Conservation (phyloP, 148 eudicot genomes). For the Heliamphora exappendiculata region DNA sequence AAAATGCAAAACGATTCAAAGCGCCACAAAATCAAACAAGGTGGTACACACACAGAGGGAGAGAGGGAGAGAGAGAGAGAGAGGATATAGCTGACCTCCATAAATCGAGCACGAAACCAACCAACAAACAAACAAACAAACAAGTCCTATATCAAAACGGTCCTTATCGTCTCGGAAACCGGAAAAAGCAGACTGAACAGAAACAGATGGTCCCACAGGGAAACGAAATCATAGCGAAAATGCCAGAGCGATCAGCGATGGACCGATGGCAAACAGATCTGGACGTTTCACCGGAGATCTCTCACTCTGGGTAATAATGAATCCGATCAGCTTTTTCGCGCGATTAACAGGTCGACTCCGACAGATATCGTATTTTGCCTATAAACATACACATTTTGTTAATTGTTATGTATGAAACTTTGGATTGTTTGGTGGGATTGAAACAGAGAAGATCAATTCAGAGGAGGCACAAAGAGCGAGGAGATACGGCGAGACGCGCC, state of each 20-base stretch:
- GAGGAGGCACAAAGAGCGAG: constrained; percentile 7
- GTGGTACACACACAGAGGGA: background rate
- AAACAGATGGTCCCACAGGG: constrained; percentile 23
- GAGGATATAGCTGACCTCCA: background rate
- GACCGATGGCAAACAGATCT: constrained; percentile 22
- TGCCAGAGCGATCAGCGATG: constrained; percentile 18
- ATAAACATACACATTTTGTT: background rate
- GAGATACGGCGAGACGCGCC: too few species aligned
- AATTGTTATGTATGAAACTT: background rate
- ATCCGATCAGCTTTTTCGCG: constrained; percentile 14
- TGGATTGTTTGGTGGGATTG: constrained; percentile 3
- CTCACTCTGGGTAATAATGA: constrained; percentile 1
- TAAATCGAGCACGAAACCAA: background rate
- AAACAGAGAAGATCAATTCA: background rate
- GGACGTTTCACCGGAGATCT: constrained; percentile 18
- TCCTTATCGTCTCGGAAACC: constrained; percentile 16
- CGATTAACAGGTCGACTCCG: background rate
- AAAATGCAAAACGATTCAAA: background rate
- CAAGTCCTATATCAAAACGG: background rate
- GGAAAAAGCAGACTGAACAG: constrained; percentile 6
- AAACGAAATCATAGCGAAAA: constrained; percentile 26
- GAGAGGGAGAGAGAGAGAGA: background rate
- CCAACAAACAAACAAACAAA: too few species aligned
- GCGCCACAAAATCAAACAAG: background rate
- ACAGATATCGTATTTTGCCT: background rate